Evolutionary conservation across 495 filamentous ascomycete species (phyloP), one percentile per base, ranked within the genome.

Genomic region (Elaphomyces granulatus): DNA sequence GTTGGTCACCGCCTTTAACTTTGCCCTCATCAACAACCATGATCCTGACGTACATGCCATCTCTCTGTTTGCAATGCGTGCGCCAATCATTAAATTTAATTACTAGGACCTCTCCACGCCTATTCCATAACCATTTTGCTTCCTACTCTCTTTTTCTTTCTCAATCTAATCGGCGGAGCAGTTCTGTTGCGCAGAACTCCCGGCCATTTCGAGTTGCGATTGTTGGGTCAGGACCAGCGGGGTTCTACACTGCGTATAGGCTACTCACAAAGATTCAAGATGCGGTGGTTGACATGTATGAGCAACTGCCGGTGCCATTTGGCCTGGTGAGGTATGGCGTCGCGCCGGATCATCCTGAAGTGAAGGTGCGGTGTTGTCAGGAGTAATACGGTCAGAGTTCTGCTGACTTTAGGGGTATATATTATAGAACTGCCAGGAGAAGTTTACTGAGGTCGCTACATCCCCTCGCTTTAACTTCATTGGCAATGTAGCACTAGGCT

Each of bases 291-390:
- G 87, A 94, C 55, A 96, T 96, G 92, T 98, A 93, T 56, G 90
- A 98, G 59, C 76, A 81, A 16, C 61, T 95, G 8, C 92, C 90
- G 0, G 87, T 88, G 7, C 90, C 90, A 4, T 98, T 83, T 55
- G 90, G 90, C 2, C 68, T 98, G 36, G 85, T 88, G 12, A 68
- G 90, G 37, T 95, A 86, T 53, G 90, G 90, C 10, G 90, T 98
- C 36, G 92, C 90, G 8, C 90, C 90, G 6, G 90, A 98, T 54
- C 90, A 98, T 58, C 87, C 90, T 10, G 87, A 96, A 63, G 90
- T 96, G 32, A 98, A 98, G 76, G 87, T 90, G 68, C 39, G 61
- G n/a, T n/a, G n/a, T n/a, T n/a, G n/a, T n/a, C n/a, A n/a, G n/a
- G n/a, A n/a, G n/a, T n/a, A n/a, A n/a, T n/a, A n/a, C n/a, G n/a